Evolutionary conservation across 495 filamentous ascomycete species (phyloP).

Genomic region (Trichoderma asperelloides): DNA sequence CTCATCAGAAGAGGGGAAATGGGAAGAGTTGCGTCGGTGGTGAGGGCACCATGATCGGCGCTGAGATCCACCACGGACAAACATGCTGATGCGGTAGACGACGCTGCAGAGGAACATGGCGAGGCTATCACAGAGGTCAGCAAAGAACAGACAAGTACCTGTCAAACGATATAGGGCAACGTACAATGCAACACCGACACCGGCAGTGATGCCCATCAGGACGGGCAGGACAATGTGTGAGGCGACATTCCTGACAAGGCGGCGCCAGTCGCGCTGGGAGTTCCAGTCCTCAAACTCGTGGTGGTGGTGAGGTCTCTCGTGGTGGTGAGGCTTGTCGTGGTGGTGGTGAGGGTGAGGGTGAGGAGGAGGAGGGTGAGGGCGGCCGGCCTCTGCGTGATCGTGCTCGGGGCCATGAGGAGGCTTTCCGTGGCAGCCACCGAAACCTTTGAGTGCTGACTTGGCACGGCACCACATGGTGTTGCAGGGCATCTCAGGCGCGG

Average conservation of each 20-base stretch:
- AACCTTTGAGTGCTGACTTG: conserved; percentile 30
- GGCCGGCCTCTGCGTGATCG: too few relatives aligned
- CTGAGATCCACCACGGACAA: conserved; percentile 26
- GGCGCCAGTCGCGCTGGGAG: conserved; percentile 23
- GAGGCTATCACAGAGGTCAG: not conserved
- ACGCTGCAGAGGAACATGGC: conserved; percentile 9
- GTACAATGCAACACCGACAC: conserved; percentile 44
- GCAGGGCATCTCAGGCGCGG: conserved; percentile 2
- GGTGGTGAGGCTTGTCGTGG: conserved; percentile 3
- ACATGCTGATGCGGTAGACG: conserved; percentile 38
- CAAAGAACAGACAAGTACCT: not conserved
- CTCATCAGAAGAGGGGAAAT: conserved; percentile 21
- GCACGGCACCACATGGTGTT: conserved; percentile 36
- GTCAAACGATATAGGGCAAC: conserved; percentile 13
- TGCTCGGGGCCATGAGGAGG: conserved; percentile 13
- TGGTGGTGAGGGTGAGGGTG: conserved; percentile 17
- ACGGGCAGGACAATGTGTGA: conserved; percentile 44
- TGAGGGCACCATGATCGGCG: conserved; percentile 16
- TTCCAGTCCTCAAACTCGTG: conserved; percentile 17
- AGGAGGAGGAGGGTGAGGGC: conserved; percentile 3
- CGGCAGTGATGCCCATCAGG: conserved; percentile 42
- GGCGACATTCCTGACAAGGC: conserved; percentile 36
- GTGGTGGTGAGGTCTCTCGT: conserved; percentile 1
- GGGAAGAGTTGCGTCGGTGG: conserved; percentile 23
- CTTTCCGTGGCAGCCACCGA: conserved; percentile 19